These are phyloP conservation scores for Sporobolomyces roseus DNA, from an alignment of 768 basidiomycete genomes.

Conservation along the genomic window DNA sequence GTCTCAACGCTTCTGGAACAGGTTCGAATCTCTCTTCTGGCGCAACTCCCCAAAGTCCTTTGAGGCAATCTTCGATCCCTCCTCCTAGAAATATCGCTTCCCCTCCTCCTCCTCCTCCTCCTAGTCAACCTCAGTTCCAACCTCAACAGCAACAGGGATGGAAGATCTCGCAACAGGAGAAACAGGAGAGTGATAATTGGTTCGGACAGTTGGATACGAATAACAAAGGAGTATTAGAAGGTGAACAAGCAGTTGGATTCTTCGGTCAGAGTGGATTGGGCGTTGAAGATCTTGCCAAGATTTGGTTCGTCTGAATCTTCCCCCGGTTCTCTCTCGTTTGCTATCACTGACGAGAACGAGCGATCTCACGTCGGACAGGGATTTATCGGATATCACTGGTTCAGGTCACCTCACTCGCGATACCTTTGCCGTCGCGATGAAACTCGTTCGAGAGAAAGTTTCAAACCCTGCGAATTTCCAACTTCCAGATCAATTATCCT, in stretches of 20 bases:
- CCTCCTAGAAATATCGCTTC: conserved; percentile 14
- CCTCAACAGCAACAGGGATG: conserved; percentile 51
- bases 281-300: conserved; percentile 75
- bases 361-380: conserved; percentile 57
- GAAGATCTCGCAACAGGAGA: conserved; percentile 80
- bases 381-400: conserved; percentile 81
- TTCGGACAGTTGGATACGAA: conserved; percentile 77
- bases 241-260: conserved; percentile 91
- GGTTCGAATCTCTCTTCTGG: not conserved
- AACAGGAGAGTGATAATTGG: conserved; percentile 67
- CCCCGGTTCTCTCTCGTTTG: not conserved
- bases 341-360: not conserved
- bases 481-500: conserved; percentile 62
- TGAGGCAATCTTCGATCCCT: conserved; percentile 15
- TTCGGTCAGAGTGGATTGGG: conserved; percentile 83
- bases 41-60: conserved; percentile 14
- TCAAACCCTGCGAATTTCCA: conserved; percentile 64
- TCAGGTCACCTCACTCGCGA: conserved; percentile 82
- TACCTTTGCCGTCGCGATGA: conserved; percentile 91
- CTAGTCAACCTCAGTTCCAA: conserved; percentile 5
- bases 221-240: conserved; percentile 76
- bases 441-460: conserved; percentile 82
- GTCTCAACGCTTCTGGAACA: conserved; percentile 13
- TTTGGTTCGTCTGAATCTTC: conserved; percentile 62
- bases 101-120: conserved; percentile 14